These are phyloP conservation scores for Fragaria ananassa DNA, from an alignment of 306 rosid species.

Conservation along the genomic window DNA sequence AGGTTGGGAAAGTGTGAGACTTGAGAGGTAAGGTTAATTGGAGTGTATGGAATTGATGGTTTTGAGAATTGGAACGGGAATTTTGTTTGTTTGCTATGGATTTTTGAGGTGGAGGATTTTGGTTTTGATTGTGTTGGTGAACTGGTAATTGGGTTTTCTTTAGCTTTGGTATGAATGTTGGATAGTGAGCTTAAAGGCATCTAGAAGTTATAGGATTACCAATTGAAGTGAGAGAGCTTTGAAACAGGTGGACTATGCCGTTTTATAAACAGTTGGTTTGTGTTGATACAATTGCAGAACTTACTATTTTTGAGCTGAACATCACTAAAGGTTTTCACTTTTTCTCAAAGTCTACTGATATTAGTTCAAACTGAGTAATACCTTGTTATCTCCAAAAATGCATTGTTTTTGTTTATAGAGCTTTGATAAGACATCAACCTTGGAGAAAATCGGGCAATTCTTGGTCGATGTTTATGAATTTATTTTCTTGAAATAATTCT, in stretches of 20 bases:
- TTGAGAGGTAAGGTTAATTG: constrained; percentile 13
- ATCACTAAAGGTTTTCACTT: background rate
- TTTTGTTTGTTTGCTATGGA: constrained; percentile 1
- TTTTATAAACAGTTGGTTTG: constrained; percentile 9
- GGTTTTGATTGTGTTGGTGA: constrained; percentile 9
- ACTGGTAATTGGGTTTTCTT: constrained; percentile 9
- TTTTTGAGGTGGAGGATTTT: background rate
- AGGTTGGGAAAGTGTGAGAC: constrained; percentile 3
- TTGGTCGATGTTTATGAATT: constrained; percentile 20
- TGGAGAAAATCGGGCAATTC: background rate
- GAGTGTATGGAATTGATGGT: constrained; percentile 15
- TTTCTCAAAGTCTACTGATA: background rate
- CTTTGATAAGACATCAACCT: background rate
- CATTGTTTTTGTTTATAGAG: background rate
- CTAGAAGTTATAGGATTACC: background rate
- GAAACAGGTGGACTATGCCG: constrained; percentile 4
- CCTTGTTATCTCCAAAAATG: background rate
- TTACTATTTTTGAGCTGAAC: background rate
- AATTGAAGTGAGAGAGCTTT: constrained; percentile 13
- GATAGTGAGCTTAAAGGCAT: background rate
- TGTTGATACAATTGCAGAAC: constrained; percentile 4
- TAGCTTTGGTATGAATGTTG: constrained; percentile 6
- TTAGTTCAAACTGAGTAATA: background rate
- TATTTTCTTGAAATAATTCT: constrained; percentile 22
- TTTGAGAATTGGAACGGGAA: constrained; percentile 17